Evolutionary conservation across 2,329 filamentous ascomycete genomes (phyloP).

Genomic region (Parastagonospora nodorum): DNA sequence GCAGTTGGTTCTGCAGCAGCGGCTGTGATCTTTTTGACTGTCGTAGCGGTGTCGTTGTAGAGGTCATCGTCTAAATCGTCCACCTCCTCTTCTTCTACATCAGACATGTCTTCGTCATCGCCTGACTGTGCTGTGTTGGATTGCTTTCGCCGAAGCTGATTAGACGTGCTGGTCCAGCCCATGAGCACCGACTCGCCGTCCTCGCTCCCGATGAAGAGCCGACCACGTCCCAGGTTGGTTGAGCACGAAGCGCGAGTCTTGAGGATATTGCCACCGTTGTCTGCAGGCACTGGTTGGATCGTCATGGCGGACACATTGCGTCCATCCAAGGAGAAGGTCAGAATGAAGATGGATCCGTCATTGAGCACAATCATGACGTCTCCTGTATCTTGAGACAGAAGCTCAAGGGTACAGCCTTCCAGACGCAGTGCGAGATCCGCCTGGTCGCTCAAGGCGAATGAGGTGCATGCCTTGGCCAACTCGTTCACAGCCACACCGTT

Average conservation of each 20-base stretch:
- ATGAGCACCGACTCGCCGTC: slow-evolving; percentile 79
- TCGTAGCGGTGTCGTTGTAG: slow-evolving; percentile 62
- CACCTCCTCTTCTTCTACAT: slow-evolving; percentile 64
- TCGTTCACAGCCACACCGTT: slow-evolving; percentile 92
- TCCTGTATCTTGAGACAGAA: slow-evolving; percentile 74
- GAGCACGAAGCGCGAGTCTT: slow-evolving; percentile 70
- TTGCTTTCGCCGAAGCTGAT: slow-evolving; percentile 64
- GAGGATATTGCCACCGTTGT: slow-evolving; percentile 68
- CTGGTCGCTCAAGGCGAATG: slow-evolving; percentile 86
- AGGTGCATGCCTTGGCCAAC: slow-evolving; percentile 80
- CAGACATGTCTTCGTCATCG: slow-evolving; percentile 49
- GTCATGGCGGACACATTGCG: slow-evolving; percentile 86
- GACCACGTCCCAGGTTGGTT: slow-evolving; percentile 68
- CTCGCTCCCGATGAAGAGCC: slow-evolving; percentile 85
- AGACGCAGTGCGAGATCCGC: slow-evolving; percentile 78
- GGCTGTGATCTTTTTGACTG: slow-evolving; percentile 47
- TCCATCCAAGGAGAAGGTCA: slow-evolving; percentile 87
- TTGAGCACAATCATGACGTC: slow-evolving; percentile 84
- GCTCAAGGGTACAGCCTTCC: slow-evolving; percentile 79
- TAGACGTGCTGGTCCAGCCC: slow-evolving; percentile 72
- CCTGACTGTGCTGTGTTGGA: slow-evolving; percentile 64
- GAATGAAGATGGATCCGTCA: slow-evolving; percentile 73
- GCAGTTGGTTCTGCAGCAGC: slow-evolving; percentile 51
- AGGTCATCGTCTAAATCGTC: slow-evolving; percentile 65
- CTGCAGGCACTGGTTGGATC: slow-evolving; percentile 67